Conservation (phyloP, 352 stramenopile genomes). For the Phytophthora aleatoria region DNA sequence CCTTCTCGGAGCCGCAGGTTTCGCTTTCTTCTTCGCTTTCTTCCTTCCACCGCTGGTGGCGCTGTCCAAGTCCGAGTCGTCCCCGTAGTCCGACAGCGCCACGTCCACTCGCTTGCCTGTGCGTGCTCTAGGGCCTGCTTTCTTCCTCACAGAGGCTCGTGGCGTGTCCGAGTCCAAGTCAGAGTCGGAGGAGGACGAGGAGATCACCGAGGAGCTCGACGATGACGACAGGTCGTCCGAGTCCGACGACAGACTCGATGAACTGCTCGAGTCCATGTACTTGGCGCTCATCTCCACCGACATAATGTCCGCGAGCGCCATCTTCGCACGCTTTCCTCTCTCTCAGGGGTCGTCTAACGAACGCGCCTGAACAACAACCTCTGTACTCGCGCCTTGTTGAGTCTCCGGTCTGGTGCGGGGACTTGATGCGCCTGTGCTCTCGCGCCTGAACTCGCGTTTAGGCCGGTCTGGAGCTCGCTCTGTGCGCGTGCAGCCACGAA, state of each 20-base stretch:
- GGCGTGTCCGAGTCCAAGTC: conserved; percentile 42
- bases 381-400: neutral
- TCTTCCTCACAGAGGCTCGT: conserved; percentile 29
- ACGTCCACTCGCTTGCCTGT: conserved; percentile 8
- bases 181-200: conserved; percentile 42
- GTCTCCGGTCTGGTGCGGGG: conserved; percentile 1
- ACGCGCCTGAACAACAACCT: too few relatives aligned
- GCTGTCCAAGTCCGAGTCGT: conserved; percentile 40
- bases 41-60: conserved; percentile 11
- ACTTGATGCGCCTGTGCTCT: conserved; percentile 8
- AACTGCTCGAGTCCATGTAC: conserved; percentile 82
- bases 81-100: conserved; percentile 32
- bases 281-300: conserved; percentile 74
- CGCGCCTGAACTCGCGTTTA: conserved; percentile 26
- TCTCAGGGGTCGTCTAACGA: neutral
- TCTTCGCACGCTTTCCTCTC: conserved; percentile 24
- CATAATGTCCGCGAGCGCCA: conserved; percentile 80
- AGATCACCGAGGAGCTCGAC: conserved; percentile 47
- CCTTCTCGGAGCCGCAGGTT: conserved; percentile 21
- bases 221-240: conserved; percentile 60
- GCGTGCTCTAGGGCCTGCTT: conserved; percentile 9
- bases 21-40: conserved; percentile 30
- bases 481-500: conserved; percentile 43
- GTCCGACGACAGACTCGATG: conserved; percentile 77
- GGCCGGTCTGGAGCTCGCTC: conserved; percentile 28